Conservation (phyloP, 1,284 basidiomycete genomes). For the Sanghuangporus weigelae region DNA sequence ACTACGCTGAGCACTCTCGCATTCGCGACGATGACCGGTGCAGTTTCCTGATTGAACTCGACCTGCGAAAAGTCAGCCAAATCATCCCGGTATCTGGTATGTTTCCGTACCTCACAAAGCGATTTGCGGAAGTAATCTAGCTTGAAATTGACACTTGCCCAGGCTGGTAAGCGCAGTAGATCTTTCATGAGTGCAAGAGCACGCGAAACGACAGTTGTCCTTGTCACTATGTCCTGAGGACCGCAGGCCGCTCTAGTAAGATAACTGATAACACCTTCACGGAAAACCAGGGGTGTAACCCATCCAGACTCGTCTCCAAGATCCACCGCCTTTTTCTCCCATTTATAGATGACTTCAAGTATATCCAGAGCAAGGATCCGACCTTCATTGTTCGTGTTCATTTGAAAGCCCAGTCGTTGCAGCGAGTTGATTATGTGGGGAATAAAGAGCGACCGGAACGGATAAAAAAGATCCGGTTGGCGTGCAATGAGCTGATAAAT, state of each 20-base stretch:
- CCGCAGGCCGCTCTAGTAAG: slow-evolving; percentile 85
- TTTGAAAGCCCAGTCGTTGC: slow-evolving; percentile 79
- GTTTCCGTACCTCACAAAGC: slow-evolving; percentile 61
- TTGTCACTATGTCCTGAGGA: slow-evolving; percentile 62
- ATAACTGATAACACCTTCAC: slow-evolving; percentile 91
- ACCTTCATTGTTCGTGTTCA: slow-evolving; percentile 74
- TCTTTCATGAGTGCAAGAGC: slow-evolving; percentile 79
- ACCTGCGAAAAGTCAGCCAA: slow-evolving; percentile 38
- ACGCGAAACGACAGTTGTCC: slow-evolving; percentile 64
- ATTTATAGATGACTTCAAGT: slow-evolving; percentile 81
- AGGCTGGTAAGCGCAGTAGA: slow-evolving; percentile 78
- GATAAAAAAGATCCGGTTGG: slow-evolving; percentile 90
- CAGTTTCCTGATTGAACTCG: slow-evolving; percentile 68
- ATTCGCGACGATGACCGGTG: slow-evolving; percentile 74
- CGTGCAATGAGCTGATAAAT: slow-evolving; percentile 93
- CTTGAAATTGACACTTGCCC: slow-evolving; percentile 94
- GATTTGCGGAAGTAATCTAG: slow-evolving; percentile 83
- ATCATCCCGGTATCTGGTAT: slow-evolving; percentile 12
- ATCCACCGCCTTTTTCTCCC: slow-evolving; percentile 65
- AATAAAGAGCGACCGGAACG: slow-evolving; percentile 91
- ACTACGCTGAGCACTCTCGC: slow-evolving; percentile 91
- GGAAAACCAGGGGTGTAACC: slow-evolving; percentile 74
- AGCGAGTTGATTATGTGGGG: slow-evolving; percentile 93
- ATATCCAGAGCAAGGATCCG: slow-evolving; percentile 81
- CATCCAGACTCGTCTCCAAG: slow-evolving; percentile 36